Percentiles rank a stretch among this genome's conserved stretches.
These are phyloP conservation scores for Oryza punctata DNA, from an alignment of 176 grass and related monocot species.

Conservation along the genomic window DNA sequence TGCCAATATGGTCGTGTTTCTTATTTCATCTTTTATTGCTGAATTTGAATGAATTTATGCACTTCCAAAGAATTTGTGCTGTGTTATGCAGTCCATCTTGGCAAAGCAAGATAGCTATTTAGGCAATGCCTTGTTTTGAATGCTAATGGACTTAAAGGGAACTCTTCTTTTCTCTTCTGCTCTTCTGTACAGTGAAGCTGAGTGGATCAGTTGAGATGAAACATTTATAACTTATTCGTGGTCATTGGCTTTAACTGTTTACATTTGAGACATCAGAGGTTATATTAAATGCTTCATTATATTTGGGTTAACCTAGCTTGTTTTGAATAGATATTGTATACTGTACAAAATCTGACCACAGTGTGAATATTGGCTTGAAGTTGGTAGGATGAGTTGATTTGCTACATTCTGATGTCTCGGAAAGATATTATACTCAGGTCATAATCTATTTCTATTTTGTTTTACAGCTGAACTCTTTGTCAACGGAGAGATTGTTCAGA, in stretches of 20 bases:
- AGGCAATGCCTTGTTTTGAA: conserved; percentile 44
- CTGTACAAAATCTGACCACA: background rate
- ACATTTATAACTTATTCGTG: background rate
- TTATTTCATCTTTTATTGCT: background rate
- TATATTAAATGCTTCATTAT: background rate
- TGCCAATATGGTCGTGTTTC: background rate
- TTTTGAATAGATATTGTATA: too few species aligned
- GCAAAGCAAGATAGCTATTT: conserved; percentile 29
- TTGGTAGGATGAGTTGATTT: background rate
- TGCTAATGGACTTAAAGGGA: conserved; percentile 35
- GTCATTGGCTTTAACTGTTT: background rate
- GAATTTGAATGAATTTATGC: background rate
- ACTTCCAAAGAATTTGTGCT: background rate
- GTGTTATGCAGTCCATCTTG: conserved; percentile 41
- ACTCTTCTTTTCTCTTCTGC: conserved; percentile 22
- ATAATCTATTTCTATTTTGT: conserved; percentile 8
- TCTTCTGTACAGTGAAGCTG: background rate
- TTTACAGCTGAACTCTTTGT: conserved; percentile 87
- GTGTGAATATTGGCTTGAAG: background rate
- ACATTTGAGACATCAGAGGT: background rate
- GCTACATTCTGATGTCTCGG: background rate
- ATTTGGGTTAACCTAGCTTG: background rate
- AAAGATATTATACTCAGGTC: background rate
- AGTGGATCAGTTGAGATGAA: conserved; percentile 22
- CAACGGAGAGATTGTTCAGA: conserved; percentile 89